Base-by-base conservation (phyloP, 2,329 filamentous ascomycete genomes). In the Penicillium sp. region DNA sequence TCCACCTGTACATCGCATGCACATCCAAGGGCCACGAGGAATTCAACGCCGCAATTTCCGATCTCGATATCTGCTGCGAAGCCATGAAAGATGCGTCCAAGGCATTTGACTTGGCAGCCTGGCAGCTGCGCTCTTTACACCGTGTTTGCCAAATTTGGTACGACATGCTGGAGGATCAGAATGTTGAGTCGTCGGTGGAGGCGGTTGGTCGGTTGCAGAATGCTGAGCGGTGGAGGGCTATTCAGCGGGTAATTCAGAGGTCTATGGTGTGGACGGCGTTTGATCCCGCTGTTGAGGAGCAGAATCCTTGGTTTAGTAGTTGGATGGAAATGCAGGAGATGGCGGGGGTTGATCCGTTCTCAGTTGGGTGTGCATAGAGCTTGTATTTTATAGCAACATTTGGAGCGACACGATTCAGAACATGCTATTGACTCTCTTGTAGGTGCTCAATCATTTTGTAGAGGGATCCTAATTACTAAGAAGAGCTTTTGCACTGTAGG, bases 1-100 rank as follows among this genome's bases (percentile, higher is more conserved):
- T 61, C 1, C 63, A 65, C 42, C 35, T 65, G 14, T 60, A 63
- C n/a, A 49, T 63, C 12, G 58, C 63, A 25, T 64, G 62, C 35
- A 64, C 62, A 17, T 60, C 57, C 5, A 49, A 58, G 12, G 17
- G 41, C 8, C 25, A 41, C 4, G 57, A 56, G 3, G 45, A 49
- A n/a, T 59, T 51, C 22, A 38, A 49, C n/a, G 17, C 28, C 8
- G 62, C 62, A 7, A 48, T 64, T 28, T 53, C 51, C 0, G 58
- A 63, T 42, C 60, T 64, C n/a, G 31, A 53, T 37, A 37, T 48
- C 10, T 64, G 62, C 48, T 64, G 62, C 43, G 58, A 63, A 48
- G 60, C 62, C 11, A 52, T 64, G 8, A 55, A 57, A 37, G 60
- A 63, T 34, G 54, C 58, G 5, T 62, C 57, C 3, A 28, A 56